A percentile compares a stretch with the other conserved stretches of the same genome.
Conservation (phyloP, 176 grass and related monocot species). For the Hordeum vulgare region MorexV3_pseudomolecules_assembly NC_058519.1:54716325-54716824, state of each 20-base stretch:
- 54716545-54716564: slow-evolving; percentile 35
- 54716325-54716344: slow-evolving; percentile 60
- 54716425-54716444: slow-evolving; percentile 57
- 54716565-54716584: slow-evolving; percentile 20
- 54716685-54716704: slow-evolving; percentile 80
- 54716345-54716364: slow-evolving; percentile 7
- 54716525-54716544: slow-evolving; percentile 68
- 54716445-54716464: slow-evolving; percentile 68
- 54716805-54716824: slow-evolving; percentile 45
- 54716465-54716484: slow-evolving; percentile 88
- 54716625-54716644: neutral
- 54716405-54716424: slow-evolving; percentile 45
- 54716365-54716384: neutral
- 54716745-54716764: neutral
- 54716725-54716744: slow-evolving; percentile 56
- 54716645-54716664: slow-evolving; percentile 49
- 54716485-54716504: slow-evolving; percentile 66
- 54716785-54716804: slow-evolving; percentile 4
- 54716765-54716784: neutral
- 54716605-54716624: slow-evolving; percentile 3
- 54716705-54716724: slow-evolving; percentile 72
- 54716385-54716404: neutral
- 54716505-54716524: slow-evolving; percentile 77
- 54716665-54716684: slow-evolving; percentile 82
- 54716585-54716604: neutral